phyloP scores from a whole-genome alignment of 768 basidiomycete genomes.

The Porphyrellus cyaneotinctus region DNA sequence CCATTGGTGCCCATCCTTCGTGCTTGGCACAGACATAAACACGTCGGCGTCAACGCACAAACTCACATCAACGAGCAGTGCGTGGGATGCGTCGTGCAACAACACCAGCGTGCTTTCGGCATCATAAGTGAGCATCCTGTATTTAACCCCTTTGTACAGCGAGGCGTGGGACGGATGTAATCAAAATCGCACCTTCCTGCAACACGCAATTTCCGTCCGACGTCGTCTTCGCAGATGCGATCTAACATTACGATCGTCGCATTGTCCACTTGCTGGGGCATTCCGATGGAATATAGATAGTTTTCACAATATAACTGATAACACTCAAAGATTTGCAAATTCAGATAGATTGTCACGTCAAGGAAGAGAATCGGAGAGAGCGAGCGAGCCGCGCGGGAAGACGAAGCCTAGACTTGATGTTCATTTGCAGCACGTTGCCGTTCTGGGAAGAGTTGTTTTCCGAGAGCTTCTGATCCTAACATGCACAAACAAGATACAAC shows the following conservation, averaged over 20 bases:
- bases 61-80: constrained; percentile 53
- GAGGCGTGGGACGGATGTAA: constrained; percentile 15
- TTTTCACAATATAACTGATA: not conserved
- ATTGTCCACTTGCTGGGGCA: constrained; percentile 48
- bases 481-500: constrained; percentile 21
- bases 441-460: constrained; percentile 22
- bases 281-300: constrained; percentile 16
- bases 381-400: not conserved
- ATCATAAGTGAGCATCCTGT: constrained; percentile 59
- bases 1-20: constrained; percentile 36
- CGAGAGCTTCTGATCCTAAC: constrained; percentile 28
- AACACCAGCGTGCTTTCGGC: constrained; percentile 41
- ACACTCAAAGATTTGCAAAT: constrained; percentile 4
- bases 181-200: constrained; percentile 49
- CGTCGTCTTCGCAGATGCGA: constrained; percentile 35
- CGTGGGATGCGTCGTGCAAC: constrained; percentile 47
- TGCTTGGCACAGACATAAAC: constrained; percentile 12
- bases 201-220: constrained; percentile 53
- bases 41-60: constrained; percentile 42
- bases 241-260: constrained; percentile 44
- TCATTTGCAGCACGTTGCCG: constrained; percentile 7
- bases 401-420: not conserved
- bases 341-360: not conserved
- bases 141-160: constrained; percentile 7
- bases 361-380: constrained; percentile 1